Percentiles rank a stretch among this genome's conserved stretches.
Conservation (phyloP, 2,329 filamentous ascomycete species). For the Xylariaceae sp. region DNA sequence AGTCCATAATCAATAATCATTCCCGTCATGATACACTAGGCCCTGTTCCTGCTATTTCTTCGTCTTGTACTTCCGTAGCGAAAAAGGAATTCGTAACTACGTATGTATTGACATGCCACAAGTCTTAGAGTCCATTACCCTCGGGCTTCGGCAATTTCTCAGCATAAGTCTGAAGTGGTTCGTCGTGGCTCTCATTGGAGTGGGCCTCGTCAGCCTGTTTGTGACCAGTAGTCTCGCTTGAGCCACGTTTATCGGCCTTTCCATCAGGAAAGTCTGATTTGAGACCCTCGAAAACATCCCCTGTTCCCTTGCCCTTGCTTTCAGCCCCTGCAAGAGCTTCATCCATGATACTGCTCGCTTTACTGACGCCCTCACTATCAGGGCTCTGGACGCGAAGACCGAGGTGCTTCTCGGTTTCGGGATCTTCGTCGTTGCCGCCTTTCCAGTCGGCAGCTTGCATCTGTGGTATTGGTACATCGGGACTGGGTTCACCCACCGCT, state of each 20-base stretch:
- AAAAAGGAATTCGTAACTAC: no score
- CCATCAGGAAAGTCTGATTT: constrained; percentile 21
- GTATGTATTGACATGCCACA: background rate
- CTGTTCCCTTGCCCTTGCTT: constrained; percentile 26
- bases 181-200: constrained; percentile 20
- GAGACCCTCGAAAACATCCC: constrained; percentile 34
- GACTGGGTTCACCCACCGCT: constrained; percentile 68
- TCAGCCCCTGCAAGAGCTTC: constrained; percentile 26
- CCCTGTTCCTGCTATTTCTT: no score
- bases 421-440: constrained; percentile 56
- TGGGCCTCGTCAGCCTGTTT: constrained; percentile 6
- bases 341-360: constrained; percentile 71
- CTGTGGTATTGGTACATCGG: constrained; percentile 73
- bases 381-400: constrained; percentile 71
- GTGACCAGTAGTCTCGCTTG: background rate
- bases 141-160: constrained; percentile 39
- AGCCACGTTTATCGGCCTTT: constrained; percentile 9
- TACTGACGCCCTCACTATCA: constrained; percentile 70
- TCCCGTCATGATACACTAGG: no score
- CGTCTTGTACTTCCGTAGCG: no score
- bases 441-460: constrained; percentile 77
- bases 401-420: constrained; percentile 64
- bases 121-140: constrained; percentile 22
- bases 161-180: constrained; percentile 36
- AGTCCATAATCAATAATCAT: no score